A percentile compares a stretch with the other conserved stretches of the same genome.
phyloP scores from a whole-genome alignment of 805 yeast species.

The Lipomyces anomalus region DNA sequence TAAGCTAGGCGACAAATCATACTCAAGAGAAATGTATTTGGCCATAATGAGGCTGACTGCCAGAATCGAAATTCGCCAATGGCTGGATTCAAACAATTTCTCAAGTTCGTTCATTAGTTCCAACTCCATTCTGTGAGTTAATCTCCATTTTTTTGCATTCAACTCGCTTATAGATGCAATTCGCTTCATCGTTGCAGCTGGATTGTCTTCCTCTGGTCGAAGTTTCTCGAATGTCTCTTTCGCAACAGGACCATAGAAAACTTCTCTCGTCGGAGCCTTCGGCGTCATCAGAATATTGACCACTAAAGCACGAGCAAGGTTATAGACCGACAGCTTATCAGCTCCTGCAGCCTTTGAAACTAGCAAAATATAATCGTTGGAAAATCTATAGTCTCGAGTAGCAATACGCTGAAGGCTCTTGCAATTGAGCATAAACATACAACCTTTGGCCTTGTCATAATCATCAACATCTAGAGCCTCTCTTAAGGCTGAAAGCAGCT shows the following conservation, averaged over 20 bases:
- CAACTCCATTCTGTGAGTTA: slow-evolving; percentile 5
- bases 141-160: slow-evolving; percentile 12
- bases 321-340: slow-evolving; percentile 18
- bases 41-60: slow-evolving; percentile 6
- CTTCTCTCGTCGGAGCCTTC: neutral
- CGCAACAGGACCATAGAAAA: slow-evolving; percentile 5
- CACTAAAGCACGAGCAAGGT: slow-evolving; percentile 11
- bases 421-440: slow-evolving; percentile 28
- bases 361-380: slow-evolving; percentile 7
- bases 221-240: neutral
- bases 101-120: slow-evolving; percentile 16
- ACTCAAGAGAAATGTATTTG: slow-evolving; percentile 5
- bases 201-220: neutral
- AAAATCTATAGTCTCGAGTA: slow-evolving; percentile 9
- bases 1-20: slow-evolving; percentile 8
- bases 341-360: slow-evolving; percentile 13
- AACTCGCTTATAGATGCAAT: neutral
- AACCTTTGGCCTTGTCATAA: slow-evolving; percentile 55
- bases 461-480: slow-evolving; percentile 47
- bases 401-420: slow-evolving; percentile 15
- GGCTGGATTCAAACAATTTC: slow-evolving; percentile 10
- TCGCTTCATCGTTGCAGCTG: neutral
- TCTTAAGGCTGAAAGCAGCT: slow-evolving; percentile 46
- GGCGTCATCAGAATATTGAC: slow-evolving; percentile 3
- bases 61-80: slow-evolving; percentile 14